Conservation (phyloP, 495 filamentous ascomycete genomes). For the Penicillium riverlandense region DNA sequence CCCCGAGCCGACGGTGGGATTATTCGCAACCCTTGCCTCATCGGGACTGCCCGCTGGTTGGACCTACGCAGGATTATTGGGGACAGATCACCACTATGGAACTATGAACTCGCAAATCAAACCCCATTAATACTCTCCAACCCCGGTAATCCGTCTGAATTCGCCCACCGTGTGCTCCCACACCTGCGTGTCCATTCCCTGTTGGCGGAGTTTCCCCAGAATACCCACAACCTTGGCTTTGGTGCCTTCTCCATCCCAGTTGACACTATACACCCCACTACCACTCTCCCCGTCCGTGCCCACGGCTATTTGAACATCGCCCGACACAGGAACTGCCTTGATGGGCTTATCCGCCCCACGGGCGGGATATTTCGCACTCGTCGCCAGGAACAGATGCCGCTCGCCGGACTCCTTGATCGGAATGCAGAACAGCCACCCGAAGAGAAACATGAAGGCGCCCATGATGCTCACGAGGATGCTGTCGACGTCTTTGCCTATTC, state of each 20-base stretch:
- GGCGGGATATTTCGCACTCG: conserved; percentile 42
- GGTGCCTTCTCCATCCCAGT: conserved; percentile 32
- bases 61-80: too few species aligned
- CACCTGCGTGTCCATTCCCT: conserved; percentile 35
- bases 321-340: conserved; percentile 19
- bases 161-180: conserved; percentile 45
- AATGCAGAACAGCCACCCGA: conserved; percentile 22
- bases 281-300: conserved; percentile 40
- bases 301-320: conserved; percentile 20
- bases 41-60: too few species aligned
- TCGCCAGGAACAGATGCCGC: conserved; percentile 47
- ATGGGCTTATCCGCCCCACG: conserved; percentile 7
- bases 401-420: conserved; percentile 42
- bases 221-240: conserved; percentile 22
- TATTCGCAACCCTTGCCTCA: too few species aligned
- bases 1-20: too few species aligned
- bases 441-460: conserved; percentile 7
- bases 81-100: too few species aligned
- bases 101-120: too few species aligned
- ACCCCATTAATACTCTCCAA: not conserved
- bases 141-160: conserved; percentile 20
- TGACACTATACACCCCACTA: conserved; percentile 47
- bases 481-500: conserved; percentile 13
- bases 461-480: conserved; percentile 3
- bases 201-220: conserved; percentile 26